These are phyloP conservation scores for Fusarium xylarioides DNA, from an alignment of 2,329 filamentous ascomycete genomes.

Conservation along the genomic window DNA sequence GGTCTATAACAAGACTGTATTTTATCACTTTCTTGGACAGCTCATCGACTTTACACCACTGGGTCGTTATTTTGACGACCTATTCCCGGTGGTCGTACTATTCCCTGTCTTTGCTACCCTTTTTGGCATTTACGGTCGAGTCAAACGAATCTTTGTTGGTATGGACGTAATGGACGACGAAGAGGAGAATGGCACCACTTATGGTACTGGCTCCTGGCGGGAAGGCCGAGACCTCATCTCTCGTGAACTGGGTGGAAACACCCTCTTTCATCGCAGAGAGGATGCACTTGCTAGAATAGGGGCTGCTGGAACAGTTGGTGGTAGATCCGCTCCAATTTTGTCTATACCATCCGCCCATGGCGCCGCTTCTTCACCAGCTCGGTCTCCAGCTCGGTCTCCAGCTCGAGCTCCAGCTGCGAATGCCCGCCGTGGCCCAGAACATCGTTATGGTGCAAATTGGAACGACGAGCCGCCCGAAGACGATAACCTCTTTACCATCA, in stretches of 20 bases:
- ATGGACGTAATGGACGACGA: conserved; percentile 78
- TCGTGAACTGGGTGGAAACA: conserved; percentile 77
- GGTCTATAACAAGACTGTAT: conserved; percentile 80
- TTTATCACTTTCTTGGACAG: conserved; percentile 85
- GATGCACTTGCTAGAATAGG: conserved; percentile 51
- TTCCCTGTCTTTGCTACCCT: conserved; percentile 85
- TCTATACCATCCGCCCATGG: conserved; percentile 56
- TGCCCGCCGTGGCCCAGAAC: conserved; percentile 43
- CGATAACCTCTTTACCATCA: conserved; percentile 83
- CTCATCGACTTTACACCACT: conserved; percentile 85
- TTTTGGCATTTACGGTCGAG: conserved; percentile 88
- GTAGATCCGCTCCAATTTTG: conserved; percentile 57
- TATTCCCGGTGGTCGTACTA: conserved; percentile 89
- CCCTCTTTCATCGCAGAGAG: conserved; percentile 60
- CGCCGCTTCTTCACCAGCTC: conserved; percentile 48
- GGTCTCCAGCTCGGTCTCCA: conserved; percentile 55
- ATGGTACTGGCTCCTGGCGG: conserved; percentile 85
- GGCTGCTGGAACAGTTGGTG: conserved; percentile 37
- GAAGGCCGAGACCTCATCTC: conserved; percentile 93
- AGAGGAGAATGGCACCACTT: conserved; percentile 69
- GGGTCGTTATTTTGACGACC: conserved; percentile 83
- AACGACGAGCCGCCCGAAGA: conserved; percentile 72
- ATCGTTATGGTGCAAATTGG: conserved; percentile 43
- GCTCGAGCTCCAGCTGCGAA: conserved; percentile 46
- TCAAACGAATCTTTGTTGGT: conserved; percentile 83